Base-by-base conservation (phyloP, 1,284 basidiomycete genomes). In the Fomes fomentarius region DNA sequence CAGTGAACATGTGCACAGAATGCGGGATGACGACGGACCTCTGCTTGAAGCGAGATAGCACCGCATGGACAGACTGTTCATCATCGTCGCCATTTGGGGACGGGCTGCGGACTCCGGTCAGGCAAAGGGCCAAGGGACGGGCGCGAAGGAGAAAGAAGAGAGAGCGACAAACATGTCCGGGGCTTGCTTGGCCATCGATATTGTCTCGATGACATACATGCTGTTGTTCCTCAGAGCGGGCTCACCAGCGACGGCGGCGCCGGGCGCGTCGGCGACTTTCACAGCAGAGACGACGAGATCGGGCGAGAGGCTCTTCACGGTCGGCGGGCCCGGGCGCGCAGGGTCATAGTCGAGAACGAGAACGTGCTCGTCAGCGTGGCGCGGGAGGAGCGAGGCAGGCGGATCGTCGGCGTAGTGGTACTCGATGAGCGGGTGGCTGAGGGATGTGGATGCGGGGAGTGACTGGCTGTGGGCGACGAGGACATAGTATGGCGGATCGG, bases 341-440 rank as follows among this genome's bases (percentile, higher is more conserved):
- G 75, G 77, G 59, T 85, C 80, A 60, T 83, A 84, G 67, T 91
- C 81, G 41, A 93, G 76, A 26, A 93, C 76, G 2, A 93, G 72
- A 24, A 92, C 82, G 63, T 86, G 86, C 66, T 90, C 86, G 38
- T 80, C 76, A 9, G 79, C 73, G 38, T 75, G 75, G 38, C 73
- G 76, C 12, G 87, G 85, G 28, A 90, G 71, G 8, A 91, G 69
- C 10, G 79, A 69, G 21, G 81, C 69, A 1, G 88, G 84, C 0
- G 84, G 77, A 65, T 93, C 90, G 63, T 93, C 89, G 22, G 83
- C 80, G 66, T 90, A 93, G 63, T 89, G 86, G 66, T 92, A 92
- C 63, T 91, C 85, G n/a, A 93, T 83, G 46, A 74, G 69, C 6
- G 88, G 87, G 66, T 93, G 90, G n/a, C 77, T 72, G 54, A 91